Evolutionary conservation across 108 stramenopile genomes (phyloP), one percentile per base, ranked within the genome.

Genomic region (Conticribra guillardii): DNA sequence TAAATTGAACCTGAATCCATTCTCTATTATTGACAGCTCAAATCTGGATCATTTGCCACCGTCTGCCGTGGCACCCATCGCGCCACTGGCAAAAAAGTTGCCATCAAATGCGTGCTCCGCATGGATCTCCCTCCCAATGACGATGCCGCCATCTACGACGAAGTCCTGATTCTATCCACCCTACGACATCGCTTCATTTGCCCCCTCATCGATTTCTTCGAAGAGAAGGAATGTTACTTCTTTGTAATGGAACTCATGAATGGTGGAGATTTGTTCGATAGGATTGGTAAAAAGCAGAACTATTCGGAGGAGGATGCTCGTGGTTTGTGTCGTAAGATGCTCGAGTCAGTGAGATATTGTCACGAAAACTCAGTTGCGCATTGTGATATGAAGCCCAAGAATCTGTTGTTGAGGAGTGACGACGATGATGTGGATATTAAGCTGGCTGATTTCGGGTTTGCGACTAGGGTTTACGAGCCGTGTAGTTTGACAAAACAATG

Each of bases 371-470:
- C 83, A 21, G 82, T 94, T 55, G 93, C 87, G 3, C 90, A 96
- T 70, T 89, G 94, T 33, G 94, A 95, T 68, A 79, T 95, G 81
- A 97, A 97, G 63, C 94, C 96, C 2, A 93, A 95, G 73, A 97
- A 97, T 71, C 73, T 97, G 9, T 62, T 97, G 60, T 70, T 97
- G 30, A 72, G 74, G 9, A 41, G 73, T 26, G 87, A 88, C 15
- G 87, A 88, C 47, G 84, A 92, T 67, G 88, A 95, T 65, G 84
- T 88, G 0, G 81, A 82, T 55, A 89, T 97, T 58, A 91, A 93
- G 44, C 45, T 97, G 59, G 91, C 92, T 16, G 96, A 97, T 79
- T 97, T 97, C 69, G 96, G 96, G 1, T 95, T 97, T 72, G 94
- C 96, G 0, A 89, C 90, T 22, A 70, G 89, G 23, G 89, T 92